Evolutionary conservation across 176 grass and related monocot genomes (phyloP).

Genomic region (Aegilops umbellulata): DNA sequence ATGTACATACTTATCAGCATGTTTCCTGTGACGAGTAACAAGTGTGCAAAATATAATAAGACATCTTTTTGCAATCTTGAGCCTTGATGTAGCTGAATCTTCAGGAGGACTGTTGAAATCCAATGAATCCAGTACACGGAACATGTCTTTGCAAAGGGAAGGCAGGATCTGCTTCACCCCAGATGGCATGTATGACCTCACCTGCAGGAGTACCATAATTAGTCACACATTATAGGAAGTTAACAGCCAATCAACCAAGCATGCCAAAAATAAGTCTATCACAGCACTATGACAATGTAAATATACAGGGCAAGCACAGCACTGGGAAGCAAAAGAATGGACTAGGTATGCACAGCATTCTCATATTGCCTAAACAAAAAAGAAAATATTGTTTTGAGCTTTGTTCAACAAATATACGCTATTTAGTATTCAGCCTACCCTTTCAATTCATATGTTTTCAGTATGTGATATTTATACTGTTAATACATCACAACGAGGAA

Average conservation of each 20-base stretch:
- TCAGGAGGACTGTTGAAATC: slow-evolving; percentile 47
- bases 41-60: slow-evolving; percentile 80
- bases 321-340: neutral
- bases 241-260: slow-evolving; percentile 18
- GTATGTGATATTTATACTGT: neutral
- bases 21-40: slow-evolving; percentile 79
- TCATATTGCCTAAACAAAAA: slow-evolving; percentile 6
- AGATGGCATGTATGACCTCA: slow-evolving; percentile 88
- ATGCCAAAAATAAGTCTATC: neutral
- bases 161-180: slow-evolving; percentile 60
- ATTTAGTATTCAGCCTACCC: neutral
- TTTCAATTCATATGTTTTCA: neutral
- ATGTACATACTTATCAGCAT: slow-evolving; percentile 69
- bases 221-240: slow-evolving; percentile 21
- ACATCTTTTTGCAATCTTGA: slow-evolving; percentile 91
- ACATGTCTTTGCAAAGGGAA: slow-evolving; percentile 79
- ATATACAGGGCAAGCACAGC: neutral
- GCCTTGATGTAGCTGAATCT: slow-evolving; percentile 35
- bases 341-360: slow-evolving; percentile 2
- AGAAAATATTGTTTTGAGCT: neutral
- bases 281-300: slow-evolving; percentile 10
- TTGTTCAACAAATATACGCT: neutral
- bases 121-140: slow-evolving; percentile 65
- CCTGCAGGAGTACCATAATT: slow-evolving; percentile 48
- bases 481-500: slow-evolving; percentile 25